Evolutionary conservation across 2,329 filamentous ascomycete genomes (phyloP).

Genomic region (Phaeosphaeria sp.): DNA sequence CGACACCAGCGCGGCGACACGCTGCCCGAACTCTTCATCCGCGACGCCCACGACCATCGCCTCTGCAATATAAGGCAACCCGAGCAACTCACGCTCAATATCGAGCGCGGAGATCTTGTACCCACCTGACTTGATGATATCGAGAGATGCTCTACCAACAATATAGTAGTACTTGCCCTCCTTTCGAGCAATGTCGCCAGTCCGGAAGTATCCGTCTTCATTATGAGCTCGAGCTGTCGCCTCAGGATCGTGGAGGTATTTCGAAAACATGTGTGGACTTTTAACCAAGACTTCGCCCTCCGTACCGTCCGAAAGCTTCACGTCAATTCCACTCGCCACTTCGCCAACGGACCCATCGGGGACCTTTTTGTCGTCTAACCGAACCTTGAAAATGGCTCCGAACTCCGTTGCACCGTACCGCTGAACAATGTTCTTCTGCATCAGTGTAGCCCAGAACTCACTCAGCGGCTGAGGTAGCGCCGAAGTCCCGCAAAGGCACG

Average conservation of each 20-base stretch:
- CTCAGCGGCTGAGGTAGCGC: constrained; percentile 58
- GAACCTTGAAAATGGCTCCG: constrained; percentile 52
- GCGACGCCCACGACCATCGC: constrained; percentile 61
- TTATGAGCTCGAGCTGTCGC: constrained; percentile 56
- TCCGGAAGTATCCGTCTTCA: constrained; percentile 57
- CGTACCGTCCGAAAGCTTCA: constrained; percentile 53
- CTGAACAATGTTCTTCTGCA: constrained; percentile 52
- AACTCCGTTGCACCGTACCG: constrained; percentile 55
- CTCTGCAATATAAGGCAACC: constrained; percentile 57
- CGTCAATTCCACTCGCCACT: constrained; percentile 47
- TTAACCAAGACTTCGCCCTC: constrained; percentile 57
- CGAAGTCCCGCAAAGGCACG: constrained; percentile 55
- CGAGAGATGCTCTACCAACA: constrained; percentile 59
- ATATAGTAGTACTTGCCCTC: constrained; percentile 59
- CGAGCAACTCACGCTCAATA: constrained; percentile 61
- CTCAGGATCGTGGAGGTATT: constrained; percentile 50
- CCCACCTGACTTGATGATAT: constrained; percentile 63
- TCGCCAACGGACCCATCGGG: constrained; percentile 46
- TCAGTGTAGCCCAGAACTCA: constrained; percentile 57
- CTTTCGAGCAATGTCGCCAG: constrained; percentile 51
- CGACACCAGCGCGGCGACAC: constrained; percentile 61
- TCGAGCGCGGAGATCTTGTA: constrained; percentile 64
- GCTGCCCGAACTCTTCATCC: constrained; percentile 62
- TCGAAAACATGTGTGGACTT: constrained; percentile 51
- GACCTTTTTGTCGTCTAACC: constrained; percentile 36